Percentiles rank a stretch among this genome's conserved stretches.
Conservation (phyloP, 257 asterid genomes). For the Apocynum venetum region DNA sequence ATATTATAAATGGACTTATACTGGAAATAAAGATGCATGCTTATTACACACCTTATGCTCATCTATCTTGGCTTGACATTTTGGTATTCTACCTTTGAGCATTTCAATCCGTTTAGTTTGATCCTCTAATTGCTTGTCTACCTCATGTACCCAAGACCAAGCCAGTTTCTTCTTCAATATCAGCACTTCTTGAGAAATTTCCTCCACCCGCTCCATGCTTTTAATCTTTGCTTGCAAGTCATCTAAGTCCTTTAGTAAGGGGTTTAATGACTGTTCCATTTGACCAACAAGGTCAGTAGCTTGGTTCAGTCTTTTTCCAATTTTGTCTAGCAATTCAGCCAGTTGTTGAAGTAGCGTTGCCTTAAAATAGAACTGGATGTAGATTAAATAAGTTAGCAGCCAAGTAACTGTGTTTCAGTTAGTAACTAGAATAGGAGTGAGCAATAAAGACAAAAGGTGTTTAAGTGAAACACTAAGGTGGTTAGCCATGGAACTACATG, state of each 20-base stretch:
- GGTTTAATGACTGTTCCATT: slow-evolving; percentile 70
- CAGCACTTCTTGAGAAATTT: slow-evolving; percentile 60
- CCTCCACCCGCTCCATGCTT: slow-evolving; percentile 82
- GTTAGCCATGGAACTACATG: neutral
- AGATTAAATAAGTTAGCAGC: slow-evolving; percentile 22
- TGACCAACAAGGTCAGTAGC: slow-evolving; percentile 63
- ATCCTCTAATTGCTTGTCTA: slow-evolving; percentile 52
- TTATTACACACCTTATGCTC: slow-evolving; percentile 45
- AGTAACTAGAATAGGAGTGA: neutral
- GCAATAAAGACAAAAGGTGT: neutral
- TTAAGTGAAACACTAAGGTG: slow-evolving; percentile 13
- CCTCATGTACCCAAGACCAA: slow-evolving; percentile 88
- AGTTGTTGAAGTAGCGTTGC: slow-evolving; percentile 95
- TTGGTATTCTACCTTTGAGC: slow-evolving; percentile 58
- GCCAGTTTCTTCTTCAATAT: slow-evolving; percentile 74
- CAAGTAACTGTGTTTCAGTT: neutral
- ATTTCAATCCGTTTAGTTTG: slow-evolving; percentile 50
- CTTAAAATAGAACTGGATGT: slow-evolving; percentile 83
- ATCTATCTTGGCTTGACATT: slow-evolving; percentile 66
- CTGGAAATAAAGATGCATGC: neutral
- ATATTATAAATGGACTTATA: neutral
- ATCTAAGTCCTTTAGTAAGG: slow-evolving; percentile 65
- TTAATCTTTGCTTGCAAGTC: slow-evolving; percentile 79
- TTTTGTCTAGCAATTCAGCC: slow-evolving; percentile 68
- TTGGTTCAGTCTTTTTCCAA: slow-evolving; percentile 48